Evolutionary conservation across 2,329 filamentous ascomycete genomes (phyloP).

Genomic region (Colletotrichum sp.): DNA sequence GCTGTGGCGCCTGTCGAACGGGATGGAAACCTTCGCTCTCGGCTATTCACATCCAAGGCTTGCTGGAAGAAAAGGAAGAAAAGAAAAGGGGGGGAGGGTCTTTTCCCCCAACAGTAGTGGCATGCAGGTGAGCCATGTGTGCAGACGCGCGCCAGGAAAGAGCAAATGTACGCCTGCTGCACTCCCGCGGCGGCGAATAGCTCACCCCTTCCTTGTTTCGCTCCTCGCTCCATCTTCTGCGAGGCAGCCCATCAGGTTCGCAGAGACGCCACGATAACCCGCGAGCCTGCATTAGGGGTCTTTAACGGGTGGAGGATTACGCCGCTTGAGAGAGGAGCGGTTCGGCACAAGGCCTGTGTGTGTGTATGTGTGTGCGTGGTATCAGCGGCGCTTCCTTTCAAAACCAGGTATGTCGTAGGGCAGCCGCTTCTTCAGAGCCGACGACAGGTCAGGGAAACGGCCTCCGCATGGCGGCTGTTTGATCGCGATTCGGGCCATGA

Average conservation of each 20-base stretch:
- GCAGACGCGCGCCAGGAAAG: neutral
- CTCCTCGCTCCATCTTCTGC: neutral
- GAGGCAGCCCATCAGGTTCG: neutral
- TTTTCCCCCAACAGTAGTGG: neutral
- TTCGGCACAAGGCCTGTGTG: neutral
- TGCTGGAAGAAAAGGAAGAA: neutral
- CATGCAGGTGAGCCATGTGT: neutral
- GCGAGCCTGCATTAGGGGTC: neutral
- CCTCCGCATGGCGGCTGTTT: constrained; percentile 12
- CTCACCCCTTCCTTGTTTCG: neutral
- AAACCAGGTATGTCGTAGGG: neutral
- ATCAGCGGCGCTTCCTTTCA: neutral
- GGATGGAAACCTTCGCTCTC: neutral
- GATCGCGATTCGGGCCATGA: constrained; percentile 10
- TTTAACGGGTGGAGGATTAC: neutral
- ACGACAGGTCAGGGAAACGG: constrained; percentile 8
- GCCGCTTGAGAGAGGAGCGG: neutral
- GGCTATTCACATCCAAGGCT: neutral
- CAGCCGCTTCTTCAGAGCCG: neutral
- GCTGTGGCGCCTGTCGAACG: neutral
- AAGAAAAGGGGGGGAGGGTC: neutral
- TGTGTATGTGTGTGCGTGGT: neutral
- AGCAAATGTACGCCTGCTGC: neutral
- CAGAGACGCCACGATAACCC: neutral
- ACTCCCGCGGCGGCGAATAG: neutral